These are phyloP conservation scores for Pelargonium australe DNA, from an alignment of 441 rosid species.

Conservation along the genomic window DNA sequence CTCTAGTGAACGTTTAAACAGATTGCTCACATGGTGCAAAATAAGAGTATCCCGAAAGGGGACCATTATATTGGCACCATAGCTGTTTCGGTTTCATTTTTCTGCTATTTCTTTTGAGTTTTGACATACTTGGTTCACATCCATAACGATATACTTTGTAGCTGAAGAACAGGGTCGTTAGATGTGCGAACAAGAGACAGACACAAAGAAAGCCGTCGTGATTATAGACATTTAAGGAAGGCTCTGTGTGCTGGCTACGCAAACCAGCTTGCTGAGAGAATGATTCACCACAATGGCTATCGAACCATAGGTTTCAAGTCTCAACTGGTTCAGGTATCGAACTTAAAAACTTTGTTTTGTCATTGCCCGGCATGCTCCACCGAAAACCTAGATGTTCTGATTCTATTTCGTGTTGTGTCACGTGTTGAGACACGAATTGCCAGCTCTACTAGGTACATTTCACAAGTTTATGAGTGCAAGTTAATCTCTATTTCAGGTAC, in stretches of 20 bases:
- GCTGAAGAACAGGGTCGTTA: slow-evolving; percentile 52
- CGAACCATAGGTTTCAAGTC: slow-evolving; percentile 71
- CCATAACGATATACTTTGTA: slow-evolving; percentile 3
- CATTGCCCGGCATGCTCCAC: not conserved
- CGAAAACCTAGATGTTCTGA: not conserved
- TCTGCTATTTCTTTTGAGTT: not conserved
- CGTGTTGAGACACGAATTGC: not conserved
- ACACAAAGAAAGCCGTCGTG: slow-evolving; percentile 38
- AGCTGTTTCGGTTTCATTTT: too few species aligned
- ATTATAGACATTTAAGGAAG: slow-evolving; percentile 70
- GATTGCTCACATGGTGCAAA: too few species aligned
- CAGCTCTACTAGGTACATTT: not conserved
- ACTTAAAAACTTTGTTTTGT: not conserved
- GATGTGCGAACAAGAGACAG: slow-evolving; percentile 55
- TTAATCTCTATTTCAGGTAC: slow-evolving; percentile 48
- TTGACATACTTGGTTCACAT: not conserved
- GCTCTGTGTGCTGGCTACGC: slow-evolving; percentile 84
- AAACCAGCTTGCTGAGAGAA: slow-evolving; percentile 82
- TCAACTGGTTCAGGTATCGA: slow-evolving; percentile 77
- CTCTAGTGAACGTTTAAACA: too few species aligned
- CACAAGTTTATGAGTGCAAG: slow-evolving; percentile 10
- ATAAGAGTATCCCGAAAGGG: too few species aligned
- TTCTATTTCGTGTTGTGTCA: too few species aligned
- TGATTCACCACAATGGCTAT: slow-evolving; percentile 88
- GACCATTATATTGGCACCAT: too few species aligned